Evolutionary conservation across 2,329 filamentous ascomycete genomes (phyloP).

Genomic region (Ceratocystis harringtonii): DNA sequence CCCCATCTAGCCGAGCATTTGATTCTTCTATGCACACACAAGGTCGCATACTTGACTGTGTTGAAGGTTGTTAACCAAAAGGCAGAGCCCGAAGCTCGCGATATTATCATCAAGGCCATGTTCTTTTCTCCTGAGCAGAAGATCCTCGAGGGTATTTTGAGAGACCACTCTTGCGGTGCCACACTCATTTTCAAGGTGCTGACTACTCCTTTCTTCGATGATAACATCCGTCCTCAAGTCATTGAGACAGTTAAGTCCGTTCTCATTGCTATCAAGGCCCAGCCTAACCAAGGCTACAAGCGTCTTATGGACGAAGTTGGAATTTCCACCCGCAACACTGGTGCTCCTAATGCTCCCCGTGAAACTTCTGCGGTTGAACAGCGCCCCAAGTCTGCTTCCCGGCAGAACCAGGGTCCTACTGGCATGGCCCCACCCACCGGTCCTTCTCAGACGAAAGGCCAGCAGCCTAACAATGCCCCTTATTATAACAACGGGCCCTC

Average conservation of each 20-base stretch:
- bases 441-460: constrained; percentile 9
- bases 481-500: constrained; percentile 38
- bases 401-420: constrained; percentile 33
- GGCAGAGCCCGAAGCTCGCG: constrained; percentile 79
- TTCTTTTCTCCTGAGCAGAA: constrained; percentile 86
- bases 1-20: constrained; percentile 84
- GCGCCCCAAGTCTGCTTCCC: constrained; percentile 43
- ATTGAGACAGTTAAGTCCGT: constrained; percentile 86
- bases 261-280: constrained; percentile 76
- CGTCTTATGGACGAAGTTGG: constrained; percentile 97
- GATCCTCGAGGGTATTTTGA: constrained; percentile 75
- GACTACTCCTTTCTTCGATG: constrained; percentile 94
- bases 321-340: constrained; percentile 50
- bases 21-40: constrained; percentile 93
- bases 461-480: constrained; percentile 26
- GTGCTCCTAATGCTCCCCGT: constrained; percentile 27
- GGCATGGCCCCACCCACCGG: constrained; percentile 29
- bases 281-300: constrained; percentile 93
- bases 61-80: constrained; percentile 98
- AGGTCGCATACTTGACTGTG: constrained; percentile 92
- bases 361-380: constrained; percentile 33
- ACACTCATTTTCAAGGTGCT: constrained; percentile 98
- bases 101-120: constrained; percentile 74
- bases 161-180: constrained; percentile 79
- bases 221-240: constrained; percentile 72